Conservation (phyloP, 2,329 filamentous ascomycete genomes). For the Incumbomyces delicatus region DNA sequence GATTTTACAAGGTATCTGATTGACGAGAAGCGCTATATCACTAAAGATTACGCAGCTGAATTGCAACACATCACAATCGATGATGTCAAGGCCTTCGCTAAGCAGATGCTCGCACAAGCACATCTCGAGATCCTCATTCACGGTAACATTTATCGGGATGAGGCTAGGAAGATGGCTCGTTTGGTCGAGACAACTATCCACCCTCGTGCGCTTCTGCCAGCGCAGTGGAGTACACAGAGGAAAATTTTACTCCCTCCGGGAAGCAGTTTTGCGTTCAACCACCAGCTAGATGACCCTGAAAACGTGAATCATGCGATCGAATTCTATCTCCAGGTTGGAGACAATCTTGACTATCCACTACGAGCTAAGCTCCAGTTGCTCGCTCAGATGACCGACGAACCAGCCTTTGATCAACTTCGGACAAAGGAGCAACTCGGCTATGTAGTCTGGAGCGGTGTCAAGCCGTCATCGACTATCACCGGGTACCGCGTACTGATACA, state of each 20-base stretch:
- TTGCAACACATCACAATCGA: constrained; percentile 63
- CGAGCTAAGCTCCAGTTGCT: constrained; percentile 72
- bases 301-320: constrained; percentile 86
- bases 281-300: constrained; percentile 69
- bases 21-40: constrained; percentile 64
- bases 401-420: constrained; percentile 84
- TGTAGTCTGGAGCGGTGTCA: constrained; percentile 76
- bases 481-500: constrained; percentile 88
- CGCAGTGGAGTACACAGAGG: constrained; percentile 70
- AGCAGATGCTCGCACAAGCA: constrained; percentile 69
- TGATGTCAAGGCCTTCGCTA: constrained; percentile 67
- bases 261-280: constrained; percentile 74
- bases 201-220: constrained; percentile 60
- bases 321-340: constrained; percentile 63
- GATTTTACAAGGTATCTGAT: constrained; percentile 75
- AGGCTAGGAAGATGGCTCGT: constrained; percentile 75
- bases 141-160: constrained; percentile 89
- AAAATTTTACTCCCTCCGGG: constrained; percentile 69
- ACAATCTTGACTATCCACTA: constrained; percentile 56
- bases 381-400: constrained; percentile 85
- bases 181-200: constrained; percentile 70
- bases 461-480: constrained; percentile 64
- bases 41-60: constrained; percentile 70
- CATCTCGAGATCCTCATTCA: constrained; percentile 83
- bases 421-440: constrained; percentile 96